Base-by-base conservation (phyloP, 768 basidiomycete species). In the Filobasidium floriforme region DNA sequence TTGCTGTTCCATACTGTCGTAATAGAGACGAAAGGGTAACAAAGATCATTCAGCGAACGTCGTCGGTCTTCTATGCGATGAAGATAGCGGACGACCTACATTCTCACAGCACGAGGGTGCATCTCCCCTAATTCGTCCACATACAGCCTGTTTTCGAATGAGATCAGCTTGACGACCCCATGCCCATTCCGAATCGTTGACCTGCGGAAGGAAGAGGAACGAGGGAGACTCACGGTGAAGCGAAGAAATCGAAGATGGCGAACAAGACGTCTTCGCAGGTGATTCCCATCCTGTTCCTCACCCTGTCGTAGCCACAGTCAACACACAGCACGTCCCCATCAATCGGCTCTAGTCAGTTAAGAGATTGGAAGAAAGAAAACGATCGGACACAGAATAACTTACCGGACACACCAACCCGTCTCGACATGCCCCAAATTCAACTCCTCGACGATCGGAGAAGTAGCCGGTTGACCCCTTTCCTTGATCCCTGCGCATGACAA, bases 231-330 rank as follows among this genome's bases (percentile, higher is more conserved):
- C 62, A 77, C 76, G 69, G 76, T n/a, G 74, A 74, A 12, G 77
- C 77, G 59, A 76, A 76, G 68, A 78, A 78, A 57, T 78, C 77
- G 52, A 76, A 78, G 68, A 78, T 76, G 1, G 77, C 75, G 60
- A 78, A 78, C 22, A 78, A 55, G 4, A 78, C 77, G 60, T 78
- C 77, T 55, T 78, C 77, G 60, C 77, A 78, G 18, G 77, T 78
- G 41, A 78, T 76, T 7, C 77, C 76, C 77, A 78, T 78, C 49
- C 77, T 66, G 70, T 78, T 78, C 49, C 77, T 52, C 18, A 78
- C 77, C 52, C 77, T 62, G 54, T 4, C 1, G 18, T 41, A 28
- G 9, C 43, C 12, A 62, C n/a, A n/a, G n/a, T n/a, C n/a, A n/a
- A n/a, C n/a, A n/a, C n/a, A n/a, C n/a, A n/a, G n/a, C n/a, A n/a